These are phyloP conservation scores for Madurella fahalii DNA, from an alignment of 2,329 filamentous ascomycete species.

Conservation along the genomic window DNA sequence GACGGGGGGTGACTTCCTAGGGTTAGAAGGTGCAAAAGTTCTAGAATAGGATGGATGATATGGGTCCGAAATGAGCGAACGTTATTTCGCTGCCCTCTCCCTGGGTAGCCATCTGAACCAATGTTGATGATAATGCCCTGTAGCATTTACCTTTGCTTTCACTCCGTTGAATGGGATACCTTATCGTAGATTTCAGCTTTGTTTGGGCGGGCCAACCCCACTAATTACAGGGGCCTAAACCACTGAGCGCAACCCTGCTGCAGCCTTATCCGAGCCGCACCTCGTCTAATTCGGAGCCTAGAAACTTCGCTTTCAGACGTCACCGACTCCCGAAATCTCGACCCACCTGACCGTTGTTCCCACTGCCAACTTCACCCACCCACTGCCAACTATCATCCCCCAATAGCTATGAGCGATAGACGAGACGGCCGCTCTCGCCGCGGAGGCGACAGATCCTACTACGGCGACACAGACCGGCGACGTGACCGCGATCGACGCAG, in stretches of 20 bases:
- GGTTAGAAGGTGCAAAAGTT: background rate
- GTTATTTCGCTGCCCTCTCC: too few species aligned
- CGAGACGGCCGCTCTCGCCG: conserved; percentile 17
- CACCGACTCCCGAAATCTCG: background rate
- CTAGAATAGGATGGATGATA: too few species aligned
- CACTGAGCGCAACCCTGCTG: background rate
- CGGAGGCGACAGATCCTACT: conserved; percentile 14
- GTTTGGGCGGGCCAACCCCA: background rate
- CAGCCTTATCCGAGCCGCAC: background rate
- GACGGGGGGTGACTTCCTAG: background rate
- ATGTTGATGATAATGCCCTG: too few species aligned
- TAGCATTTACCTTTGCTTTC: too few species aligned
- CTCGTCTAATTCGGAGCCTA: background rate
- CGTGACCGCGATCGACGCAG: conserved; percentile 14
- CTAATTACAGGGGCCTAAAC: conserved; percentile 4
- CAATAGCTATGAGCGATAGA: conserved; percentile 16
- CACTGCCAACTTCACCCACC: background rate
- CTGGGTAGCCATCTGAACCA: too few species aligned
- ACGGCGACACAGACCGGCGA: conserved; percentile 17
- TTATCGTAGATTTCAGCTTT: background rate
- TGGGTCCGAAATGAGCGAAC: too few species aligned
- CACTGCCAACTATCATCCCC: background rate
- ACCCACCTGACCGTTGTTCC: background rate
- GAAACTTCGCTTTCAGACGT: background rate
- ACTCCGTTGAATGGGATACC: too few species aligned